Base-by-base conservation (phyloP, 352 stramenopile species). In the Phytophthora quininea region DNA sequence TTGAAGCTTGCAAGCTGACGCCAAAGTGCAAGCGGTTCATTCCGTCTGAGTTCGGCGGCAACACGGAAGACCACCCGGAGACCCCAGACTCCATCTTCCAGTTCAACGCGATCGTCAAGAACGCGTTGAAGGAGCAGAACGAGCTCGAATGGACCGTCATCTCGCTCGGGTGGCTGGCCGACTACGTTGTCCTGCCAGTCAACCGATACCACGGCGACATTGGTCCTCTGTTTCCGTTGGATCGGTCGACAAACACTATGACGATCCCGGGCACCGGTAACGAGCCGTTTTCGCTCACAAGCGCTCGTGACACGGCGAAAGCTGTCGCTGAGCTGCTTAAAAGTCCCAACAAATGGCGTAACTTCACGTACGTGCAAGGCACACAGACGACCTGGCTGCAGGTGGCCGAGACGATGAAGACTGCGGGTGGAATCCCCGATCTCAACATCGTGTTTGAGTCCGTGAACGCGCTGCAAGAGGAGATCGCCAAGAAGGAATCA, bases 1-100 rank as follows among this genome's bases (percentile, higher is more conserved):
- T 84, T 12, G 67, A 85, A 19, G 71, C 73, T 0, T 80, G 67
- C 63, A 80, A 76, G 52, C 51, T 62, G 24, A 62, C 69, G 15
- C 42, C 62, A 45, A 82, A 75, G 31, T 84, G 76, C 62, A 78
- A 80, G 67, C 73, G 76, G 46, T 85, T 82, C 58, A 80, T 85
- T 52, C 71, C 76, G 12, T 57, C 71, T 10, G 76, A 80, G 59
- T 85, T 66, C 46, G 70, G 64, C 3, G 71, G 37, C 40, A 81
- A 82, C 55, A 35, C 46, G 10, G 73, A 84, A 33, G 63, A 74
- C 2, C 56, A 64, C 48, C 64, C 66, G 0, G 60, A 81, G 27
- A 32, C 54, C 3, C 31, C 45, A 1, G 46, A 49, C 8, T 56
- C 42, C 12, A 24, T 54, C 12, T 58, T 74, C 42, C 43, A 64